Evolutionary conservation across 1,139 yeast genomes (phyloP), one percentile per base, ranked within the genome.

Genomic region (Magnusiomyces sp.): DNA sequence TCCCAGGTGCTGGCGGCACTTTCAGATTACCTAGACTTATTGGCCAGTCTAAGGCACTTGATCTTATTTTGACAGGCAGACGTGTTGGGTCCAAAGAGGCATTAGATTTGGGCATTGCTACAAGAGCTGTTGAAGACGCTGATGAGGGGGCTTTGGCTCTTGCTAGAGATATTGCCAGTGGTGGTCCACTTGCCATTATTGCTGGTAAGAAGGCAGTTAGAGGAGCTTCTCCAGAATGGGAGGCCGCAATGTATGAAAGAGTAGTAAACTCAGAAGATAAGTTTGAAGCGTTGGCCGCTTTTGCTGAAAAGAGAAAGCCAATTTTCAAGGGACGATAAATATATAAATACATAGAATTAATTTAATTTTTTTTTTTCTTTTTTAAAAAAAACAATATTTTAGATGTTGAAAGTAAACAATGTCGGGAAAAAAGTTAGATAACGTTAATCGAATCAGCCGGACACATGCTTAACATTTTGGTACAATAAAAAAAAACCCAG

Each of bases 1-100:
- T 62, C 17, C 66, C 66, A 6, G 66, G 63, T 0, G 68, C 68
- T 4, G 68, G 68, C 11, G 68, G 68, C 7, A 64, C 68, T 2
- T 55, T 59, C 50, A 58, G 68, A 11, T 57, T 64, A 19, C 64
- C 66, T 13, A 56, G 53, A 43, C 56, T 62, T 19, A 55, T 62
- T 20, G 65, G 66, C 14, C 54, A 59, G 43, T 58, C 65, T 2
- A 55, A 63, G 16, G 65, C 66, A 2, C 50, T 62, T 38, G 66
- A 62, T 34, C 44, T 62, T 50, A 51, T 62, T 31, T 51, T 61
- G 14, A 61, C 66, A 1, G 66, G 65, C 13, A 50, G 65, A 14
- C 53, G 64, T 14, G 58, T 62, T 20, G 48, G 51, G 11, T 58
- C 65, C 3, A 52, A 50, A 5, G 66, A 62, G 46, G 66, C 66